A percentile compares a stretch with the other conserved stretches of the same genome.
Conservation (phyloP, 345 rosid genomes). For the Citrus sinensis region DVS_A1.0 CM039161.1:2509501-2510000, state of each 20-base stretch:
- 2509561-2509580: conserved; percentile 99
- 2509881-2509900: background rate
- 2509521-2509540: conserved; percentile 11
- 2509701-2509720: background rate
- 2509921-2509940: conserved; percentile 53
- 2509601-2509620: conserved; percentile 99
- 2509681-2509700: background rate
- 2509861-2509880: background rate
- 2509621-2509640: conserved; percentile 98
- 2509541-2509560: conserved; percentile 58
- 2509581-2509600: conserved; percentile 99
- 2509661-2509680: conserved; percentile 55
- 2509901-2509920: conserved; percentile 1
- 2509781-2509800: background rate
- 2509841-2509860: background rate
- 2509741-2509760: background rate
- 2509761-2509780: background rate
- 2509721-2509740: background rate
- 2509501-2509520: background rate
- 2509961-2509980: conserved; percentile 36
- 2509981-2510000: conserved; percentile 56
- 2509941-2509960: conserved; percentile 71
- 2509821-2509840: background rate
- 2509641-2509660: conserved; percentile 96
- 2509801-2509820: background rate